Conservation (phyloP, 108 stramenopile genomes). For the Fragilaria crotonensis region DNA sequence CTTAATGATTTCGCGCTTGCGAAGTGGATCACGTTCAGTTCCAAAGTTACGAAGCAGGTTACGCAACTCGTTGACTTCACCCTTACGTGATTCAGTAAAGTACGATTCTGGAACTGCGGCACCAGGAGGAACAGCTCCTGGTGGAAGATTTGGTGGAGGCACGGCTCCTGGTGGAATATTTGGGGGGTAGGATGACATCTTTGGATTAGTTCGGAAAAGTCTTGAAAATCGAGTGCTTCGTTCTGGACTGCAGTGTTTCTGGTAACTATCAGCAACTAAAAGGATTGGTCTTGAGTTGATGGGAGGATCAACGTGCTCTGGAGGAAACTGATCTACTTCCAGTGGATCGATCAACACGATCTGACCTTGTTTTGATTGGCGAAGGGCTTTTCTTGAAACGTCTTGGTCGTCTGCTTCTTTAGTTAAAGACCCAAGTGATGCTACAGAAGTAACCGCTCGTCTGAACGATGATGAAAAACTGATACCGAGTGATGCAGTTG, state of each 20-base stretch:
- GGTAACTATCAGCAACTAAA: background rate
- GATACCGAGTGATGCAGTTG: too few species aligned
- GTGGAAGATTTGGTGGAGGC: slow-evolving; percentile 6
- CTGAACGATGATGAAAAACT: too few species aligned
- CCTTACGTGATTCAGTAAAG: slow-evolving; percentile 93
- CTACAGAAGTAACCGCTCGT: too few species aligned
- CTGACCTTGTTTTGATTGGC: too few species aligned
- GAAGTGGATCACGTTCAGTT: slow-evolving; percentile 85
- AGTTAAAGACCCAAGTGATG: too few species aligned
- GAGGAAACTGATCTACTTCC: background rate
- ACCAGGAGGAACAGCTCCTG: slow-evolving; percentile 11
- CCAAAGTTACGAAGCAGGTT: slow-evolving; percentile 85
- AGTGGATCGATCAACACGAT: background rate
- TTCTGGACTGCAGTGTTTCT: background rate
- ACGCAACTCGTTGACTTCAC: slow-evolving; percentile 94
- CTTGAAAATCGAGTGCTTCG: background rate
- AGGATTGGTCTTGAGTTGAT: background rate
- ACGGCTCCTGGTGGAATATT: slow-evolving; percentile 1
- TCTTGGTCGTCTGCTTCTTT: too few species aligned
- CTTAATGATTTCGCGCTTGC: slow-evolving; percentile 98
- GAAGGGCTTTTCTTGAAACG: too few species aligned
- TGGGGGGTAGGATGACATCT: background rate
- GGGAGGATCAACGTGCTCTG: background rate
- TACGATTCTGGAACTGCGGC: slow-evolving; percentile 69
- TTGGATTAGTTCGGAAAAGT: background rate